Percentiles rank a stretch among this genome's conserved stretches.
Conservation (phyloP, 2,329 filamentous ascomycete genomes). For the Hymenoscyphus repandus region DNA sequence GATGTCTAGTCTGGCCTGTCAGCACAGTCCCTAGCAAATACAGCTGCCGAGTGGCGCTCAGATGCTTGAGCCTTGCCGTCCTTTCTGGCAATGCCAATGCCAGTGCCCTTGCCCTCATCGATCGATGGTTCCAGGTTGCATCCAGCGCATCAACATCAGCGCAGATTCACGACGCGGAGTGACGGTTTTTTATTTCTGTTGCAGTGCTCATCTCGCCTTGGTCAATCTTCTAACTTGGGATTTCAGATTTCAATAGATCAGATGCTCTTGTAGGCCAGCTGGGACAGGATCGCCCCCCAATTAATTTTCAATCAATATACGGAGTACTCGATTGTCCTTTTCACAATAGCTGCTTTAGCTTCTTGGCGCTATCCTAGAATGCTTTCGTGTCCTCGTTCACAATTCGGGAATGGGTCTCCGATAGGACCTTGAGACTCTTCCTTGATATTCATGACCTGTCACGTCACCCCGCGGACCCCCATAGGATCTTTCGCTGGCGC, state of each 20-base stretch:
- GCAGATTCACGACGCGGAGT: too few relatives aligned
- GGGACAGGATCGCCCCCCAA: neutral
- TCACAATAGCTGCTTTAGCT: neutral
- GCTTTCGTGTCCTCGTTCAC: neutral
- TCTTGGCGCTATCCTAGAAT: neutral
- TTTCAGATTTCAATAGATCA: neutral
- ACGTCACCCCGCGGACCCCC: neutral
- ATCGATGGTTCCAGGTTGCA: too few relatives aligned
- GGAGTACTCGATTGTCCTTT: neutral
- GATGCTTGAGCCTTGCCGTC: neutral
- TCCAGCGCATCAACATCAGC: too few relatives aligned
- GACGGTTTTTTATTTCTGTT: too few relatives aligned
- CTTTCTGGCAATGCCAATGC: neutral
- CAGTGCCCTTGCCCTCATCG: too few relatives aligned
- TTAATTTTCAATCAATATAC: constrained; percentile 2
- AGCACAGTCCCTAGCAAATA: neutral
- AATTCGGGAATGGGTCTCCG: neutral
- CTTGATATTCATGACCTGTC: neutral
- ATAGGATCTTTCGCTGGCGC: neutral
- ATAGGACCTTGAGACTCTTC: neutral
- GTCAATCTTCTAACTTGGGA: neutral
- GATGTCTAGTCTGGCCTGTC: neutral
- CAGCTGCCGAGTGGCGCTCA: constrained; percentile 1
- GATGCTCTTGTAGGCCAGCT: neutral
- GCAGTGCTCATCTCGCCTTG: neutral